phyloP scores from a whole-genome alignment of 2,329 filamentous ascomycete genomes.

The Diaporthe vaccinii region DNA sequence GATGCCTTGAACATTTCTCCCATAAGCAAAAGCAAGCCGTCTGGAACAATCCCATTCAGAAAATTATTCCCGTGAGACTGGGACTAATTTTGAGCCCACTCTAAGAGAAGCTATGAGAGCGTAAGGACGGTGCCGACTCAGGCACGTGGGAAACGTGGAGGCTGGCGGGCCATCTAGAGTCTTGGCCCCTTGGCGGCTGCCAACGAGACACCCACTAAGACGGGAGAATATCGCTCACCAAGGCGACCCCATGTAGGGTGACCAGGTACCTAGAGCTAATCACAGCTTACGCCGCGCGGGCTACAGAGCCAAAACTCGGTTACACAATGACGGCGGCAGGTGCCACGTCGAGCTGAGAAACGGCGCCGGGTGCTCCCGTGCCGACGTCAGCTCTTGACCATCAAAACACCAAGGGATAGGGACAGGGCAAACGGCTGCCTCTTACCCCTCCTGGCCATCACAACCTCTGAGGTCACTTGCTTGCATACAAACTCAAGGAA shows the following conservation, averaged over 20 bases:
- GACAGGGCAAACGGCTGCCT: not conserved
- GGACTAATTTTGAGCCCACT: not conserved
- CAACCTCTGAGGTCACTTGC: not conserved
- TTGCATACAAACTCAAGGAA: not conserved
- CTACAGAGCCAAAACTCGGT: not conserved
- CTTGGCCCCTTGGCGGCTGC: slow-evolving; percentile 22
- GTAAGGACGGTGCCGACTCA: not conserved
- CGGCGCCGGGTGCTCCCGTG: slow-evolving; percentile 9
- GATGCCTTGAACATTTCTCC: not conserved
- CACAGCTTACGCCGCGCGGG: slow-evolving; percentile 1
- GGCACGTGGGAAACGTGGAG: not conserved
- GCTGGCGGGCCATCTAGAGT: not conserved
- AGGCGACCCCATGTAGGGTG: not conserved
- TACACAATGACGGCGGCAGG: not conserved
- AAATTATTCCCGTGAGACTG: not conserved
- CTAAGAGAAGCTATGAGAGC: not conserved
- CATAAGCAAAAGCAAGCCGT: no score
- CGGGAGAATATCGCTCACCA: slow-evolving; percentile 7
- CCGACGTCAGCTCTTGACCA: slow-evolving; percentile 4
- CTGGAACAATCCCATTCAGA: no score
- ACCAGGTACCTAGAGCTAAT: not conserved
- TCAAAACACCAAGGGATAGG: not conserved
- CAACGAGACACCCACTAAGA: not conserved
- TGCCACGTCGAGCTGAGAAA: not conserved
- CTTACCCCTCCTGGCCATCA: not conserved